Evolutionary conservation across 2,329 filamentous ascomycete species (phyloP), one percentile per base, ranked within the genome.

Genomic region (Colletotrichum paranaense): DNA sequence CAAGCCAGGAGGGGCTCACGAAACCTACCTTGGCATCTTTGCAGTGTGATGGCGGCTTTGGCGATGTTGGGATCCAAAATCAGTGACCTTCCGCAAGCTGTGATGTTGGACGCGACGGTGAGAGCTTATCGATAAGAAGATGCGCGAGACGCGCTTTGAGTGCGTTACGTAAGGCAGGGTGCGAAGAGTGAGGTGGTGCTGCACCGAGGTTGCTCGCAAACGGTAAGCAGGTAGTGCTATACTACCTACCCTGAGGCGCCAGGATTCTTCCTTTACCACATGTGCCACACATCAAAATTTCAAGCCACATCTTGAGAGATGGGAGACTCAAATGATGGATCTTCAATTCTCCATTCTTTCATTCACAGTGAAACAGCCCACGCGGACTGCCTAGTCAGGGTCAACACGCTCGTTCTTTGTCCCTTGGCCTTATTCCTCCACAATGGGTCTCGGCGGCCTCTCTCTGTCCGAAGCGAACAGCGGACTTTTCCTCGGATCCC

Each of bases 101-200:
- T 68, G 72, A 70, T 73, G 74, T 67, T 74, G 53, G 68, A 73
- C 74, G 72, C 74, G 72, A 62, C 53, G 26, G 24, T 14, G 26
- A 19, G 9, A n/a, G 42, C 68, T 75, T 75, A 75, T 75, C 74
- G 74, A 75, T 75, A 75, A 75, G 65, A 6, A 14, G 6, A 68
- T n/a, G 62, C 68, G 72, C 72, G 72, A 60, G 58, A 35, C 72
- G 68, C 72, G 72, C 52, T 56, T 22, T 52, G 52, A 52, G 57
- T 65, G 5, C 4, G n/a, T 64, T 55, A 64, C 62, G 30, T 64
- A 64, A 64, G n/a, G 3, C 22, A 14, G 8, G 35, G n/a, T 32
- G 4, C 8, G 14, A 2, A 14, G 3, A 24, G 35, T 19, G 16
- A n/a, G 11, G 5, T 62, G 62, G 22, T 30, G 46, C n/a, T 8